phyloP scores from a whole-genome alignment of 495 filamentous ascomycete genomes.

The Mytilinidion resinicola region DNA sequence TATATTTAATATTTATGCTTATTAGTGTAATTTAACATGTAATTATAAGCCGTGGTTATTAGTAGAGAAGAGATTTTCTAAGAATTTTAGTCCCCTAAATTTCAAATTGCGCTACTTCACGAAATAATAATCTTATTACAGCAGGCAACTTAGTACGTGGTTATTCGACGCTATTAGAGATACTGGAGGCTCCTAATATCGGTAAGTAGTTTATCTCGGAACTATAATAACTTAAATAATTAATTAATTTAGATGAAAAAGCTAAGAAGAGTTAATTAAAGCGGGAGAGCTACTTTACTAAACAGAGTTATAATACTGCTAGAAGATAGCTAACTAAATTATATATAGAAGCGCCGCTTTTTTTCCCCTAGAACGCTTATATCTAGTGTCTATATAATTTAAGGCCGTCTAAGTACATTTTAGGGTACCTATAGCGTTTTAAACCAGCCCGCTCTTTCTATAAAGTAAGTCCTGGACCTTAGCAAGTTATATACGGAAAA shows the following conservation, averaged over 20 bases:
- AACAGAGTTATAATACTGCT: neutral
- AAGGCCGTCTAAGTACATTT: neutral
- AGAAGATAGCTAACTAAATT: neutral
- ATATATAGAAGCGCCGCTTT: neutral
- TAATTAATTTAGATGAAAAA: neutral
- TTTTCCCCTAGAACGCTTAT: neutral
- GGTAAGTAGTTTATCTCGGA: neutral
- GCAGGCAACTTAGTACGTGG: neutral
- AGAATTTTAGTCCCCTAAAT: neutral
- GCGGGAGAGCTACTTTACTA: neutral
- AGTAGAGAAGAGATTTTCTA: neutral
- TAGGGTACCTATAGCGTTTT: neutral
- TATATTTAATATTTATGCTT: neutral
- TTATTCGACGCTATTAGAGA: neutral
- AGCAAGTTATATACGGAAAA: neutral
- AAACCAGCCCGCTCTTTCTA: neutral
- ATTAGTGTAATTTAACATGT: neutral
- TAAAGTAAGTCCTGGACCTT: neutral
- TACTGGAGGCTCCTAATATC: neutral
- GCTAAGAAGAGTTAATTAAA: neutral
- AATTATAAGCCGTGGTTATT: neutral
- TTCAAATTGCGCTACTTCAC: neutral
- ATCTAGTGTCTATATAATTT: neutral
- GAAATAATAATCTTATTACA: neutral
- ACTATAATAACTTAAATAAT: neutral